Base-by-base conservation (phyloP, 2,329 filamentous ascomycete species). In the Ceratocystis lukuohia region DNA sequence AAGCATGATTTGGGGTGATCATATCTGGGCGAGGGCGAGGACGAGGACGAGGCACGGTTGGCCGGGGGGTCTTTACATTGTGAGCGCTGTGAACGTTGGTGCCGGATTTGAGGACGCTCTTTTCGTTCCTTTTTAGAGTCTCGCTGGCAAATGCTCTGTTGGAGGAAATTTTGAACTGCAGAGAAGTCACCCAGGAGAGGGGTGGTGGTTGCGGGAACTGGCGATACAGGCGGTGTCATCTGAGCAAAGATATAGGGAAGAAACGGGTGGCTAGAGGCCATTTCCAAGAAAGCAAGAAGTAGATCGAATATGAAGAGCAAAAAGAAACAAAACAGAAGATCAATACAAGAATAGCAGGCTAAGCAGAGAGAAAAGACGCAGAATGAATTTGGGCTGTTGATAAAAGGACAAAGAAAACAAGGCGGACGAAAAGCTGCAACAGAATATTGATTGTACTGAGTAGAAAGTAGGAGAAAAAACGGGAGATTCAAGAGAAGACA, bases 161-260 rank as follows among this genome's bases (percentile, higher is more conserved):
- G 28, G 15, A 59, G 22, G 3, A 59, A 59, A 37, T 59, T 5
- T n/a, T 30, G 56, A 59, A 59, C 65, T 6, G 22, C 37, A 46
- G 63, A 65, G 46, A 68, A 68, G 50, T 68, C 66, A n/a, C 59
- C 66, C 28, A 65, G 57, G 10, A 41, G 59, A 1, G 66, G 63
- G 28, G 45, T n/a, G 56, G 56, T 57, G 57, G 41, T 66, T 20
- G 63, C 56, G 15, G 66, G 66, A 59, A 50, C 61, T 44, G 66
- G 66, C 20, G 66, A 63, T 48, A 68, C 59, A 44, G 66, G 66
- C 44, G 66, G 66, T 30, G 66, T 68, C 66, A 68, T 68, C 45
- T 68, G 66, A 66, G 64, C 59, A 48, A 65, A 41, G 28, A 56
- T 64, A 63, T 61, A 68, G 56, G 61, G 62, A 53, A 64, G 48